phyloP scores from a whole-genome alignment of 495 filamentous ascomycete species.

The Lichina pygmaea region DNA sequence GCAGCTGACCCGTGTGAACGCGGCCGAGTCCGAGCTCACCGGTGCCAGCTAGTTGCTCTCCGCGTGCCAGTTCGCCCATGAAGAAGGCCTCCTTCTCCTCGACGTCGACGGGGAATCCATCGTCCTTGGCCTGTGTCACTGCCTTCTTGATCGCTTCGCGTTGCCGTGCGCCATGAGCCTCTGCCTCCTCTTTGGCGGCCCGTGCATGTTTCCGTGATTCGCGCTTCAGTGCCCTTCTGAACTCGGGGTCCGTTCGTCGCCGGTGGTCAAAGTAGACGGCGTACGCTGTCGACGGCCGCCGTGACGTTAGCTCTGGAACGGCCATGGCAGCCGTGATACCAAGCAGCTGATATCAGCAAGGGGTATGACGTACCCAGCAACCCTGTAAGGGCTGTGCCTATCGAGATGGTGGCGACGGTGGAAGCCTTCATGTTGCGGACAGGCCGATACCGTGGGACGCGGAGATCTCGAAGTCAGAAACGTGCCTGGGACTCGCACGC shows the following conservation, averaged over 20 bases:
- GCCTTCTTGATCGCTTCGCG: conserved; percentile 40
- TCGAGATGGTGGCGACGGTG: conserved; percentile 43
- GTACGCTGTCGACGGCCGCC: conserved; percentile 21
- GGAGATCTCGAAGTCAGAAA: not conserved
- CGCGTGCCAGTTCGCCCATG: conserved; percentile 74
- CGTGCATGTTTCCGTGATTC: conserved; percentile 53
- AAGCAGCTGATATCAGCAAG: not conserved
- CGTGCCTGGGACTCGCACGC: not conserved
- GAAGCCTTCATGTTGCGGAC: conserved; percentile 29
- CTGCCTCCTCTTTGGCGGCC: conserved; percentile 49
- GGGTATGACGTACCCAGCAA: conserved; percentile 31
- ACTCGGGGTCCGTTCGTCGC: conserved; percentile 61
- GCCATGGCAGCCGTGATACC: not conserved
- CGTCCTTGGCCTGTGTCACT: conserved; percentile 54
- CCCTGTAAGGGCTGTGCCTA: conserved; percentile 49
- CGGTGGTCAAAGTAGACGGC: conserved; percentile 90
- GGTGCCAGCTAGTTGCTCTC: conserved; percentile 48
- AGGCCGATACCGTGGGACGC: conserved; percentile 2
- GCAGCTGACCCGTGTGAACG: not conserved
- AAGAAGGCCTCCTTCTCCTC: conserved; percentile 88
- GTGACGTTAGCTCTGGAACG: not conserved
- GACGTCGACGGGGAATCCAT: conserved; percentile 70
- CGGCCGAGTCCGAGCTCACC: conserved; percentile 18
- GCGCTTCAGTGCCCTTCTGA: conserved; percentile 60
- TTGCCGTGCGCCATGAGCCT: conserved; percentile 37